Evolutionary conservation across 2,329 filamentous ascomycete species (phyloP).

Genomic region (Xylariaceae sp.): DNA sequence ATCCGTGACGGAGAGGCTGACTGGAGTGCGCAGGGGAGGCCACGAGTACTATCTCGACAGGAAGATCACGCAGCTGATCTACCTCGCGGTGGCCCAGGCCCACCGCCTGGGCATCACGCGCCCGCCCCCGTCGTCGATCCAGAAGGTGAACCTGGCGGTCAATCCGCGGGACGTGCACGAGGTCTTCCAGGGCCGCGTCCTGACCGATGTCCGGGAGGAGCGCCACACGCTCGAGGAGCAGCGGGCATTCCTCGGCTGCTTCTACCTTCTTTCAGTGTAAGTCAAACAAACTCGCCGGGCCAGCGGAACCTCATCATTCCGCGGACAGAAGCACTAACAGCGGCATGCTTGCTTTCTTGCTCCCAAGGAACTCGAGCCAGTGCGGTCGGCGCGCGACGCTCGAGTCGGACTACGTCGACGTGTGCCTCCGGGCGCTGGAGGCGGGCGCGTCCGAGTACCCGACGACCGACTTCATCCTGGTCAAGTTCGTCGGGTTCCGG

Average conservation of each 20-base stretch:
- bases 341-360: constrained; percentile 1
- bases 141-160: constrained; percentile 10
- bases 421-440: constrained; percentile 25
- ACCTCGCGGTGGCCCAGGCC: constrained; percentile 33
- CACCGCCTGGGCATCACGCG: constrained; percentile 32
- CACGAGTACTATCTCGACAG: constrained; percentile 27
- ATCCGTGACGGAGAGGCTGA: constrained; percentile 1
- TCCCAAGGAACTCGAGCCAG: constrained; percentile 32
- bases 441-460: constrained; percentile 11
- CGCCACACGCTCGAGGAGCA: constrained; percentile 29
- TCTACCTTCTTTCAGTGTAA: constrained; percentile 32
- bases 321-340: too few species aligned
- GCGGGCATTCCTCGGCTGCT: constrained; percentile 31
- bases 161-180: constrained; percentile 11
- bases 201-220: constrained; percentile 12
- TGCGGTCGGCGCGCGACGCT: constrained; percentile 27
- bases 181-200: constrained; percentile 4
- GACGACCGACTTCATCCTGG: constrained; percentile 26
- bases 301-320: too few species aligned
- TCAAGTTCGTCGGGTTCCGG: constrained; percentile 27
- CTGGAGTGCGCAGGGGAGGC: constrained; percentile 27
- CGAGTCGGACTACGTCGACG: constrained; percentile 24
- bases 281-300: constrained; percentile 6
- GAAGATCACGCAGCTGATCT: constrained; percentile 29
- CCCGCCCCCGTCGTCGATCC: constrained; percentile 9